A percentile compares a stretch with the other conserved stretches of the same genome.
phyloP scores from a whole-genome alignment of 345 rosid species.

The Pelargonium nanum region DNA sequence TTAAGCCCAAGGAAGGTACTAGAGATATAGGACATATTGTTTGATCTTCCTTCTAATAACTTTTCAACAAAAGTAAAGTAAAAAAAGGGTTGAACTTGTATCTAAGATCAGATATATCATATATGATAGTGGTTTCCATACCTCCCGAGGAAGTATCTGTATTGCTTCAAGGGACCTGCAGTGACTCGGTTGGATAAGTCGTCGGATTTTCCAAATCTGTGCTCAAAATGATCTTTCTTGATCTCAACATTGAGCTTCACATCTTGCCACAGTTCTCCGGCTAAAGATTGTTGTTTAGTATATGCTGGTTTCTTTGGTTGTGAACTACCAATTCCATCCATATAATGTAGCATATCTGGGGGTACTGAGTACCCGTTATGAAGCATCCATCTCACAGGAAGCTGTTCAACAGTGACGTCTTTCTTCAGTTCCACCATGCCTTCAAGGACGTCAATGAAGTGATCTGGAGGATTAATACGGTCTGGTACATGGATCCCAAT shows the following conservation, averaged over 20 bases:
- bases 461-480: conserved; percentile 83
- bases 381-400: conserved; percentile 85
- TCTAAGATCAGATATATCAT: neutral
- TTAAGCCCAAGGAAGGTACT: neutral
- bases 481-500: conserved; percentile 69
- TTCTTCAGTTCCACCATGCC: conserved; percentile 53
- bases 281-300: conserved; percentile 30
- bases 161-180: conserved; percentile 52
- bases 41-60: too few relatives aligned
- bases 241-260: conserved; percentile 30
- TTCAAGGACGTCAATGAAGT: conserved; percentile 74
- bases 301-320: conserved; percentile 13
- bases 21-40: neutral
- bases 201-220: conserved; percentile 26
- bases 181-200: conserved; percentile 68
- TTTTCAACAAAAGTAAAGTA: too few relatives aligned
- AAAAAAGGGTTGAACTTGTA: neutral
- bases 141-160: conserved; percentile 75
- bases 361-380: conserved; percentile 77
- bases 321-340: conserved; percentile 32
- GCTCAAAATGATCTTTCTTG: conserved; percentile 27
- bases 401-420: conserved; percentile 47
- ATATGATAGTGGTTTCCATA: conserved; percentile 11
- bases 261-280: conserved; percentile 48
- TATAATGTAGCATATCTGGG: conserved; percentile 54